phyloP scores from a whole-genome alignment of 768 basidiomycete species.

The Russula emetica region DNA sequence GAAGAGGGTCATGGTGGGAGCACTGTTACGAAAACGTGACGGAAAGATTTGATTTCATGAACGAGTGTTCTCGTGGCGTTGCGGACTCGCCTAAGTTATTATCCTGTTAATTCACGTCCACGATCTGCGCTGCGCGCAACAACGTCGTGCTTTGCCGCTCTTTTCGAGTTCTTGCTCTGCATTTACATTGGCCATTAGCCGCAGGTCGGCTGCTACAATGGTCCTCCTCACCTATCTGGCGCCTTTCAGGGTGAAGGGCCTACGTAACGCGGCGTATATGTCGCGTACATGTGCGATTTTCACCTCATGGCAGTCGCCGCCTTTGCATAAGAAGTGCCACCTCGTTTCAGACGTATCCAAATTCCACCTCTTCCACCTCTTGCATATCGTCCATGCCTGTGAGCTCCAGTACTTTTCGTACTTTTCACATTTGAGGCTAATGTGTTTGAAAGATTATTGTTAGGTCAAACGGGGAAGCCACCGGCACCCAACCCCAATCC shows the following conservation, averaged over 20 bases:
- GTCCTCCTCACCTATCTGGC: not conserved
- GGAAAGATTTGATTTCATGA: not conserved
- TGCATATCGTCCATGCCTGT: conserved; percentile 1
- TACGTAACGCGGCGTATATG: conserved; percentile 12
- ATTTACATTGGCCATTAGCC: not conserved
- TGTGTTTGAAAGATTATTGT: not conserved
- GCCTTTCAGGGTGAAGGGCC: not conserved
- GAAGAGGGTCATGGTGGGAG: conserved; percentile 46
- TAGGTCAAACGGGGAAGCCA: not conserved
- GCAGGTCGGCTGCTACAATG: not conserved
- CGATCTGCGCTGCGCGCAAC: not conserved
- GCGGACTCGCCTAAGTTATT: not conserved
- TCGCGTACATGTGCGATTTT: not conserved
- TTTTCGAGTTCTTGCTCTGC: not conserved
- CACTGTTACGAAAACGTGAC: not conserved
- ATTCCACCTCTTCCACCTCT: not conserved
- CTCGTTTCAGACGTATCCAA: not conserved
- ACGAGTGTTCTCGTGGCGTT: not conserved
- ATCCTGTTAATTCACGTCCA: not conserved
- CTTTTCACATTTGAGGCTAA: not conserved
- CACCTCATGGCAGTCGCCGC: not conserved
- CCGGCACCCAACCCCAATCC: not conserved
- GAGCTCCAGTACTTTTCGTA: not conserved
- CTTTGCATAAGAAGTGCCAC: conserved; percentile 7
- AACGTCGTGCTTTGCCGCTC: not conserved